Evolutionary conservation across 306 rosid genomes (phyloP), one percentile per base, ranked within the genome.

Genomic region (Argentina anserina): DNA sequence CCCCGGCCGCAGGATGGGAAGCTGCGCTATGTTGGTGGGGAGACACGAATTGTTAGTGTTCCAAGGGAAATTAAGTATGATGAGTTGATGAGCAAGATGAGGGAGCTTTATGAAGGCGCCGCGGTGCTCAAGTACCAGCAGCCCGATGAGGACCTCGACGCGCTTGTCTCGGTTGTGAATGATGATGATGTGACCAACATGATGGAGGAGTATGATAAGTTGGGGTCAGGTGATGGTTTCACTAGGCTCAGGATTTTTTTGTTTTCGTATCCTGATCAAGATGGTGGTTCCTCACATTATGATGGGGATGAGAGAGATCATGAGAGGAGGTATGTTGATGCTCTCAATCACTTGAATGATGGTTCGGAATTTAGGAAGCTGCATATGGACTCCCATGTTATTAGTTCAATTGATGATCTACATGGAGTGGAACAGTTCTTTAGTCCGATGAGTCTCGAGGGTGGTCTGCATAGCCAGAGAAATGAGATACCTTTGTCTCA

Each of bases 171-270:
- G 0, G 97, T 95, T 70, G 97, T 95, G 62, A 95, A 92, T 61
- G 96, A 95, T 41, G 99, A 92, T 83, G 97, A 92, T 82, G 97
- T 95, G 68, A 81, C 80, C 75, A 95, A 95, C 82, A 95, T 95
- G 97, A 92, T 95, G 99, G 99, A 95, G 58, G 99, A 95, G 89
- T 92, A 95, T 79, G 99, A 95, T 43, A 92, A 92, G 83, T 81
- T 95, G 82, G 99, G 93, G 55, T 88, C 88, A 0, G 89, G 90
- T 12, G 97, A 92, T 74, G 97, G 99, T 42, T 90, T 95, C 81
- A 88, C 97, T 11, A 86, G 97, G 93, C 96, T 95, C 43, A 88
- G 99, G 86, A 86, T 95, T 71, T 95, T 95, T 69, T 73, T 95
- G 87, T 95, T 92, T 80, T 83, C 92, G 0, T 89, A 88, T 66